Evolutionary conservation across 495 filamentous ascomycete species (phyloP).

Genomic region (Podospora didyma): DNA sequence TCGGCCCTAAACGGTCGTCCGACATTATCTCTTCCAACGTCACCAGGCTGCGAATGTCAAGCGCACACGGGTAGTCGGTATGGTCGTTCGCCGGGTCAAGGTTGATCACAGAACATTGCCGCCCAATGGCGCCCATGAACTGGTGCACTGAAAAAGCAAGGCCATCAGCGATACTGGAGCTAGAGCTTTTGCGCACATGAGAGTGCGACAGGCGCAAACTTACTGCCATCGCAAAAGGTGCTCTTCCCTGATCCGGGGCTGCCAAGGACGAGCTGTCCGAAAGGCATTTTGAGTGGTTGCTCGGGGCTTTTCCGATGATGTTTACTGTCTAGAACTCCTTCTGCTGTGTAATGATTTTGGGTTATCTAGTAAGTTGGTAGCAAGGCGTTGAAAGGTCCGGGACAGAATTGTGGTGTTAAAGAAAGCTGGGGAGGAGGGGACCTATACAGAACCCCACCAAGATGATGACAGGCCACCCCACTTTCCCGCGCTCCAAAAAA

Average conservation of each 20-base stretch:
- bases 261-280: constrained; percentile 79
- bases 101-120: constrained; percentile 92
- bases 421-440: too few relatives aligned
- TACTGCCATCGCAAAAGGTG: constrained; percentile 92
- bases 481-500: neutral
- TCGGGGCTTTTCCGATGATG: neutral
- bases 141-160: constrained; percentile 64
- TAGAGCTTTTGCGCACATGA: neutral
- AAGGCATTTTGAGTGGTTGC: constrained; percentile 35
- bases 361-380: too few relatives aligned
- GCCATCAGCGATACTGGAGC: constrained; percentile 1
- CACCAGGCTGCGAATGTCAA: constrained; percentile 86
- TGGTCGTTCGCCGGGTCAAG: constrained; percentile 95
- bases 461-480: neutral
- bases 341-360: too few relatives aligned
- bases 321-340: neutral
- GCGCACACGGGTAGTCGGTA: constrained; percentile 72
- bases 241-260: constrained; percentile 94
- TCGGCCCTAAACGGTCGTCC: constrained; percentile 86
- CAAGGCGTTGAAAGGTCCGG: too few relatives aligned
- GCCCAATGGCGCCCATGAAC: constrained; percentile 89
- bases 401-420: too few relatives aligned
- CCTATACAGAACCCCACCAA: neutral
- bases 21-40: constrained; percentile 92
- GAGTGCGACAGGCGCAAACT: constrained; percentile 18